Evolutionary conservation across 108 stramenopile species (phyloP), one percentile per base, ranked within the genome.

Genomic region (Nitzschia putrida): DNA sequence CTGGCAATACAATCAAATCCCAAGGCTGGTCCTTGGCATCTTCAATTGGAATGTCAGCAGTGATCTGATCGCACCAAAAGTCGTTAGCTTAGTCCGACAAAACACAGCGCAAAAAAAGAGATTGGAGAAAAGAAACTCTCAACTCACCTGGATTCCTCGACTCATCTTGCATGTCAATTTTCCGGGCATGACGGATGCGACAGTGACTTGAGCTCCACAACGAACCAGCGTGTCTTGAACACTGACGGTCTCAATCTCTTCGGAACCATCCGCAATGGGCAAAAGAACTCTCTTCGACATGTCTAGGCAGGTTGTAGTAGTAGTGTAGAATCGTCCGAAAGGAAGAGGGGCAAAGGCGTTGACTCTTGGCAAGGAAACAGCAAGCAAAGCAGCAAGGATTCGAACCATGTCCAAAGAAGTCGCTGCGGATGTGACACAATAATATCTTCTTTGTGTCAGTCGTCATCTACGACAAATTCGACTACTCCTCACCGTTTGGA

Each of bases 171-270:
- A 92, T 2, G 88, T 68, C 23, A 92, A 66, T n/a, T 91, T 78
- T 20, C 84, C 86, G 7, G 88, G 81, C 81, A 87, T 93, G 40
- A 97, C 96, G 34, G 90, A 92, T 14, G 97, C 98, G 25, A 95
- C 84, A 1, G 88, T 89, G 8, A 98, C 98, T 37, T 87, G 67
- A 2, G 94, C 97, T 29, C 96, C 97, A 54, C 95, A 97, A 41
- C 97, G 79, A 7, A 85, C 86, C 9, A 99, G 69, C 10, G 91
- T 92, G 69, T 99, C 98, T 6, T 94, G 92, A 69, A 99, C 95
- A 57, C 95, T 96, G 3, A 93, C 88, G 4, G 95, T 93, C 67
- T 99, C 98, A 59, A 99, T 99, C 69, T 99, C 98, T 72, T 99
- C 98, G 47, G 90, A 87, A 39, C 95, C 97, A 60, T 97, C 87